These are phyloP conservation scores for Aspergillus hortae DNA, from an alignment of 2,329 filamentous ascomycete species.

Conservation along the genomic window DNA sequence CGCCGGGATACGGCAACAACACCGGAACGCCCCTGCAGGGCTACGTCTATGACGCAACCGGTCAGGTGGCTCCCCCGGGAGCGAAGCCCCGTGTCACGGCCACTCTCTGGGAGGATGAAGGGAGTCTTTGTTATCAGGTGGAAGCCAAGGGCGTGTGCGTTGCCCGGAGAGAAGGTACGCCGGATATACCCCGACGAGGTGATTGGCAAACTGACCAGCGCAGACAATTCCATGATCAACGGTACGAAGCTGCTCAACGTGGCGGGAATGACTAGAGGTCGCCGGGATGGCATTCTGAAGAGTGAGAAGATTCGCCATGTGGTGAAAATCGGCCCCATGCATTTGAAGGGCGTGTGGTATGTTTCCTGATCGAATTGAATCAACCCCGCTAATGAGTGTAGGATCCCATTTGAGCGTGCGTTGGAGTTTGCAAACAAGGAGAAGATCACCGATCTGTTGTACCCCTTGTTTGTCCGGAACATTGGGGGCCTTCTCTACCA, in stretches of 20 bases:
- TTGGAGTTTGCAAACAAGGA: conserved; percentile 99
- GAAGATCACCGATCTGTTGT: conserved; percentile 93
- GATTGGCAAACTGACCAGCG: not conserved
- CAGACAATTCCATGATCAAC: conserved; percentile 99
- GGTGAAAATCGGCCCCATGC: conserved; percentile 98
- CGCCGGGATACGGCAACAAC: conserved; percentile 38
- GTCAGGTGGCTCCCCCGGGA: conserved; percentile 84
- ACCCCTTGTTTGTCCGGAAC: conserved; percentile 96
- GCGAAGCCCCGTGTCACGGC: conserved; percentile 97
- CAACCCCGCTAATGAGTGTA: conserved; percentile 36
- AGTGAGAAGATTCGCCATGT: conserved; percentile 96
- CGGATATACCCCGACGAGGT: not conserved
- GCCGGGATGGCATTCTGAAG: conserved; percentile 93
- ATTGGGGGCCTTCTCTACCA: conserved; percentile 93
- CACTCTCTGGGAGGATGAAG: conserved; percentile 97
- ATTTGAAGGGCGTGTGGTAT: conserved; percentile 95
- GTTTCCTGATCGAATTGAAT: conserved; percentile 28
- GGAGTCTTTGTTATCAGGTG: conserved; percentile 95
- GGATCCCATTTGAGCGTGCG: conserved; percentile 98
- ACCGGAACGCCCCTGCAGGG: conserved; percentile 42
- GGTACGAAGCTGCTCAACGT: conserved; percentile 96
- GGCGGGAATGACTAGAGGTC: conserved; percentile 93
- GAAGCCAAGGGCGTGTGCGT: conserved; percentile 96
- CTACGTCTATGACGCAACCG: conserved; percentile 73
- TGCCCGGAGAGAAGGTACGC: conserved; percentile 80